phyloP scores from a whole-genome alignment of 163 green algal species.

The Chlorella variabilis region DNA sequence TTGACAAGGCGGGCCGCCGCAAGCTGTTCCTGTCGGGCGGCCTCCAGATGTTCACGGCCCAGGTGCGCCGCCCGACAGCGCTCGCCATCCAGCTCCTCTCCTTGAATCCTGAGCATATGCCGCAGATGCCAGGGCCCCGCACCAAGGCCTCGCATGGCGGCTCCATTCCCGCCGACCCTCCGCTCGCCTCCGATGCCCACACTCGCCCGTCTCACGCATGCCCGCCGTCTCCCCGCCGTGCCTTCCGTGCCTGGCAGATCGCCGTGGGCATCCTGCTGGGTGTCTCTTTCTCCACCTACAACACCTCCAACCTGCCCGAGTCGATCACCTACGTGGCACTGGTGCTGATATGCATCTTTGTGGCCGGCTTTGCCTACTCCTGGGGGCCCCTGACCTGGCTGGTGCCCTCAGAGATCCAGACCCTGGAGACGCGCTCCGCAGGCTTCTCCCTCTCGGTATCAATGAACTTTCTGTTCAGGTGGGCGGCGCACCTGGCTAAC shows the following conservation, averaged over 20 bases:
- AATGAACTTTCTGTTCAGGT: conserved; percentile 81
- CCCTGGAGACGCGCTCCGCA: conserved; percentile 65
- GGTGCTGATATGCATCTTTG: conserved; percentile 65
- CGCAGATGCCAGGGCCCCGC: too few relatives aligned
- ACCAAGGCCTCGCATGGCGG: too few relatives aligned
- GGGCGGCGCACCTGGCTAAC: too few relatives aligned
- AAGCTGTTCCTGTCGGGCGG: conserved; percentile 73
- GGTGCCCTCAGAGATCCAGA: conserved; percentile 59
- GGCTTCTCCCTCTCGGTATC: conserved; percentile 56
- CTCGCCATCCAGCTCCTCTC: too few relatives aligned
- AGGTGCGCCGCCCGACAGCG: too few relatives aligned
- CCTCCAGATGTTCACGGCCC: conserved; percentile 27
- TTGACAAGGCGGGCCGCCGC: conserved; percentile 69
- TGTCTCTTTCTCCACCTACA: conserved; percentile 47
- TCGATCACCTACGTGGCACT: conserved; percentile 69
- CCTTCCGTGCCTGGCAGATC: too few relatives aligned
- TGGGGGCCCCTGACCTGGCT: conserved; percentile 68
- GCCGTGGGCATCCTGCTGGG: conserved; percentile 61
- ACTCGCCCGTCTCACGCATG: too few relatives aligned
- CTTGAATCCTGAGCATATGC: too few relatives aligned
- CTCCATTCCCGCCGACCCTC: too few relatives aligned
- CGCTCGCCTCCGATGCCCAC: too few relatives aligned
- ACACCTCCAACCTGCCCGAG: conserved; percentile 42
- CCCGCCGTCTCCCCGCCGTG: too few relatives aligned
- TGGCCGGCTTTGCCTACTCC: conserved; percentile 57